Conservation (phyloP, 2,329 filamentous ascomycete genomes). For the Ophiosphaerella herpotricha region DNA sequence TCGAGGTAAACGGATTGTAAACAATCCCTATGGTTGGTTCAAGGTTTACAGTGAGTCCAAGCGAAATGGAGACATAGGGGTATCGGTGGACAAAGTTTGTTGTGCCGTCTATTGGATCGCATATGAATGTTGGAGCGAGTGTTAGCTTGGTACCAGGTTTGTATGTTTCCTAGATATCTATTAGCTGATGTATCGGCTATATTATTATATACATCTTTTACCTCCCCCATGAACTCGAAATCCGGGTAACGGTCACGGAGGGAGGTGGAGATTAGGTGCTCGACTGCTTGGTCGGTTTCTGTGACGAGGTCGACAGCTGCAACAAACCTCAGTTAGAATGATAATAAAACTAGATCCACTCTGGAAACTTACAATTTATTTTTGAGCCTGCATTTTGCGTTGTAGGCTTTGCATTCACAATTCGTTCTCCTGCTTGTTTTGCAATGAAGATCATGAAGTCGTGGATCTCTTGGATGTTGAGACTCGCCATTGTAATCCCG, state of each 20-base stretch:
- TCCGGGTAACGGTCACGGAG: slow-evolving; percentile 58
- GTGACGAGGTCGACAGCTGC: slow-evolving; percentile 65
- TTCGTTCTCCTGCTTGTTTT: slow-evolving; percentile 52
- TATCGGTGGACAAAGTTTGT: slow-evolving; percentile 82
- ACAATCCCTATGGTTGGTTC: slow-evolving; percentile 72
- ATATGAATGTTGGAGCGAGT: slow-evolving; percentile 73
- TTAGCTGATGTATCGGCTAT: too few species aligned
- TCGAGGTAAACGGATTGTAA: slow-evolving; percentile 76
- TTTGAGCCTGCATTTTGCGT: slow-evolving; percentile 50
- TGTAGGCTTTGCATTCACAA: slow-evolving; percentile 51
- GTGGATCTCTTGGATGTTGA: slow-evolving; percentile 54
- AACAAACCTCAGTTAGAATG: not conserved
- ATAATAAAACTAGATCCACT: not conserved
- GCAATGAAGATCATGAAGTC: slow-evolving; percentile 55
- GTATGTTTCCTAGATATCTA: slow-evolving; percentile 42
- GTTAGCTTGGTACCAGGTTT: slow-evolving; percentile 67
- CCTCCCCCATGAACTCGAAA: slow-evolving; percentile 53
- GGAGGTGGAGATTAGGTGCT: slow-evolving; percentile 59
- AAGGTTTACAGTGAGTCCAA: slow-evolving; percentile 69
- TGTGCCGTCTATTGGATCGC: slow-evolving; percentile 81
- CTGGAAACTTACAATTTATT: slow-evolving; percentile 51
- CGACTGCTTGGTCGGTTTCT: slow-evolving; percentile 66
- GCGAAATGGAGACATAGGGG: slow-evolving; percentile 74
- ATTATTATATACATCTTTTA: too few species aligned
- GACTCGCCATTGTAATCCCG: slow-evolving; percentile 34